These are phyloP conservation scores for Rhizopus stolonifer DNA, from an alignment of 371 early-diverging fungal species.

Conservation along the genomic window DNA sequence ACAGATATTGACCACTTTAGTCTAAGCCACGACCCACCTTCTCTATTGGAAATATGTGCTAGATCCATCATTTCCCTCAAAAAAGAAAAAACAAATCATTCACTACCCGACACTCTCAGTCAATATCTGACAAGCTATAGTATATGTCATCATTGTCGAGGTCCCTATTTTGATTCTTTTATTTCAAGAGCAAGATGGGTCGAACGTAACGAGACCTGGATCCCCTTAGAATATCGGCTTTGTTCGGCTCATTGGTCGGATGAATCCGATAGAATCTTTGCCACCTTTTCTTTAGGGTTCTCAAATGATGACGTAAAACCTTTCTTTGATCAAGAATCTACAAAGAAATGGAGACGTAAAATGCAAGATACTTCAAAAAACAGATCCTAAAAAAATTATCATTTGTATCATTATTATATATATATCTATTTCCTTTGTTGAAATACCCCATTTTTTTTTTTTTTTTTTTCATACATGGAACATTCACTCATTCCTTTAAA, in stretches of 20 bases:
- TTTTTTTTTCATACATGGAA: constrained; percentile 6
- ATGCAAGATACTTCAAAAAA: not conserved
- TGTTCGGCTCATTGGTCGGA: constrained; percentile 78
- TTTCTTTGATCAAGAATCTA: not conserved
- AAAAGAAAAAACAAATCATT: not conserved
- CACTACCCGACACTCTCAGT: constrained; percentile 44
- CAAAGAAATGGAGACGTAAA: not conserved
- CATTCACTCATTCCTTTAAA: constrained; percentile 22
- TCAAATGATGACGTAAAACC: not conserved
- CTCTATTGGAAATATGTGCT: constrained; percentile 74
- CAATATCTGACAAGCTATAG: constrained; percentile 62
- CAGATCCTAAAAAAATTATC: not conserved
- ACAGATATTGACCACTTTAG: constrained; percentile 6
- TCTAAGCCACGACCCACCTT: constrained; percentile 41
- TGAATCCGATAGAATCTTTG: constrained; percentile 60
- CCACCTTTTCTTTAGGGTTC: constrained; percentile 26
- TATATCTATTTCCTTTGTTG: not conserved
- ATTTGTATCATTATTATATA: not conserved
- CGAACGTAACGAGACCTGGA: constrained; percentile 45
- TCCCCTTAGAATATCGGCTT: constrained; percentile 75
- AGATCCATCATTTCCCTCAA: constrained; percentile 47
- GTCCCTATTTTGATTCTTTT: constrained; percentile 79
- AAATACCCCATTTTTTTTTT: not conserved
- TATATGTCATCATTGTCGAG: constrained; percentile 80
- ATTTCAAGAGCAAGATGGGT: constrained; percentile 62